Evolutionary conservation across 768 basidiomycete genomes (phyloP).

Genomic region (Pilatotrama ljubarskyi): DNA sequence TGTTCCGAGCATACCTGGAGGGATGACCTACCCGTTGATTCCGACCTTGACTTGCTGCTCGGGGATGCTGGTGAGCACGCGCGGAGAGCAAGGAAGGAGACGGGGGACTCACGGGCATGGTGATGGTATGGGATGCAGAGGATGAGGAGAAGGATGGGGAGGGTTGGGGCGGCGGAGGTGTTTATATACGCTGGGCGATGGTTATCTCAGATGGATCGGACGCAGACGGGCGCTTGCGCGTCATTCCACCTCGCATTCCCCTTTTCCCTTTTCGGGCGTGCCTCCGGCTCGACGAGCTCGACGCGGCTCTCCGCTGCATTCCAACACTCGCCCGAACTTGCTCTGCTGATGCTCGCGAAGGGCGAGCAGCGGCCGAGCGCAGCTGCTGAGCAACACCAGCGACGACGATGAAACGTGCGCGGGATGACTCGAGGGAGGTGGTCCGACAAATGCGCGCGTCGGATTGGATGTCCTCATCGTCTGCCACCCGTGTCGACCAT

Average conservation of each 20-base stretch:
- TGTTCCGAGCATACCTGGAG: neutral
- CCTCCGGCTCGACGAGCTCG: neutral
- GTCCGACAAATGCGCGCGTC: too few species aligned
- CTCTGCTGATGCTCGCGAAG: too few species aligned
- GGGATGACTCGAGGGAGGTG: too few species aligned
- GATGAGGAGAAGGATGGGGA: constrained; percentile 11
- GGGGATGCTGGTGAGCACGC: neutral
- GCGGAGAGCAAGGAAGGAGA: neutral
- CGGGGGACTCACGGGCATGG: constrained; percentile 21
- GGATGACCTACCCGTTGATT: constrained; percentile 78
- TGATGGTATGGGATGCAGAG: neutral
- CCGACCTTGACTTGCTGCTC: constrained; percentile 75
- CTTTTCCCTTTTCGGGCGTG: neutral
- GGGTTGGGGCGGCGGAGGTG: neutral
- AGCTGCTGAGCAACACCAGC: too few species aligned
- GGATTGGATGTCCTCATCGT: neutral
- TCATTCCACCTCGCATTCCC: neutral
- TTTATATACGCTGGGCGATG: constrained; percentile 19
- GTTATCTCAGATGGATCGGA: constrained; percentile 20
- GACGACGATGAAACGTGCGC: too few species aligned
- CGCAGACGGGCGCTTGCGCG: neutral
- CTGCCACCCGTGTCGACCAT: neutral
- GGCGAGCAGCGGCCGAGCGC: too few species aligned
- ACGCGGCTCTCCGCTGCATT: neutral
- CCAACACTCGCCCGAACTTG: too few species aligned